Evolutionary conservation across 2,329 filamentous ascomycete genomes (phyloP).

Genomic region (Colletotrichum sp.): DNA sequence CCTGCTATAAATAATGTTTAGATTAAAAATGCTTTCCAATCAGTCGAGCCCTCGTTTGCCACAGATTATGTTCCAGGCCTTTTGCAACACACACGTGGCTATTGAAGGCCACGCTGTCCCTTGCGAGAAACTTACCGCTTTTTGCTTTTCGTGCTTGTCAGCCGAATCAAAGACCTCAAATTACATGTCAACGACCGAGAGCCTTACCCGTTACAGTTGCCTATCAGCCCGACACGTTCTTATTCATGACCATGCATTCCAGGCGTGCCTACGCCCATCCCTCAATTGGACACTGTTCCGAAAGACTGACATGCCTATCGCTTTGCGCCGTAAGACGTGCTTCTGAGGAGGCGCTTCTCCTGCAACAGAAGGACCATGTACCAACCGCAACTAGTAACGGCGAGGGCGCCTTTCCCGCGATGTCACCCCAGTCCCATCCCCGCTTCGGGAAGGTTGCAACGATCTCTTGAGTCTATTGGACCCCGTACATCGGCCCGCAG

Average conservation of each 20-base stretch:
- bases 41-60: not conserved
- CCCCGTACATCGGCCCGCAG: not conserved
- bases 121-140: not conserved
- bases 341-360: not conserved
- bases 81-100: not conserved
- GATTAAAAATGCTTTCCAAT: not conserved
- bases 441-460: slow-evolving; percentile 3
- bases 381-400: not conserved
- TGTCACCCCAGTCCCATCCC: not conserved
- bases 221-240: not conserved
- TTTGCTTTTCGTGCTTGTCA: not conserved
- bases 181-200: not conserved
- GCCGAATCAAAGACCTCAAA: not conserved
- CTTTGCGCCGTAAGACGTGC: not conserved
- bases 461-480: not conserved
- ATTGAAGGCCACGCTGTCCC: not conserved
- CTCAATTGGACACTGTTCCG: not conserved
- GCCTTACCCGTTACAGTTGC: not conserved
- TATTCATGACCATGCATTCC: not conserved
- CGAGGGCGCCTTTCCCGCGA: not conserved
- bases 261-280: not conserved
- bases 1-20: not conserved
- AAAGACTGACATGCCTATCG: not conserved
- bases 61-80: not conserved
- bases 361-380: not conserved